Evolutionary conservation across 768 basidiomycete species (phyloP).

Genomic region (Lactarius indigo): DNA sequence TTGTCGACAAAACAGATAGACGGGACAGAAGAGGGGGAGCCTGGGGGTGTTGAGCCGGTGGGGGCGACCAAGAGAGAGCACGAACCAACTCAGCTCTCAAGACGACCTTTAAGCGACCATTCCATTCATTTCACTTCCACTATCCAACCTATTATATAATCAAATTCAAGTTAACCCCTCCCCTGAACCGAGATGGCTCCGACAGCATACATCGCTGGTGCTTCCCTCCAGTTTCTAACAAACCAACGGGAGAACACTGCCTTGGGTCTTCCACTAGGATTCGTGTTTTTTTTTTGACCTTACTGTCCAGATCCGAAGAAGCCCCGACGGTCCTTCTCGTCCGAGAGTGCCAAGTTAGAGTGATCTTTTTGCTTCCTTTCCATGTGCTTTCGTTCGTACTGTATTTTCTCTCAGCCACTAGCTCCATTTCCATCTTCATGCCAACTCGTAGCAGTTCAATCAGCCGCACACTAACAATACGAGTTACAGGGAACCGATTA

Average conservation of each 20-base stretch:
- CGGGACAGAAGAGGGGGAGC: neutral
- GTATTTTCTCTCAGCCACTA: neutral
- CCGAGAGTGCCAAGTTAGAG: neutral
- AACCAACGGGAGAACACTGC: neutral
- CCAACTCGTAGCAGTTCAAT: neutral
- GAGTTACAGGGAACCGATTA: neutral
- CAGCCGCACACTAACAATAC: neutral
- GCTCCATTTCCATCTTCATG: neutral
- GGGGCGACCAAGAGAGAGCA: neutral
- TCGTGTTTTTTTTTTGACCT: neutral
- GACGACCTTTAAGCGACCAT: constrained; percentile 8
- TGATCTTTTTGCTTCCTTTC: too few species aligned
- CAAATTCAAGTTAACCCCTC: neutral
- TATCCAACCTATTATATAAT: neutral
- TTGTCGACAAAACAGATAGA: neutral
- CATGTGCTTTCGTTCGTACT: neutral
- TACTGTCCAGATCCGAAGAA: neutral
- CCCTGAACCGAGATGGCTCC: neutral
- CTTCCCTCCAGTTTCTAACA: neutral
- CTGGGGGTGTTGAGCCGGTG: neutral
- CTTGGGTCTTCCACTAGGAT: neutral
- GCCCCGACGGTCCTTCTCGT: neutral
- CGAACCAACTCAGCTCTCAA: neutral
- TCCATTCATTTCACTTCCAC: constrained; percentile 8
- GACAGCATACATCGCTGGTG: neutral